Percentiles rank a stretch among this genome's conserved stretches.
These are phyloP conservation scores for Baorangia bicolor DNA, from an alignment of 768 basidiomycete species.

Conservation along the genomic window DNA sequence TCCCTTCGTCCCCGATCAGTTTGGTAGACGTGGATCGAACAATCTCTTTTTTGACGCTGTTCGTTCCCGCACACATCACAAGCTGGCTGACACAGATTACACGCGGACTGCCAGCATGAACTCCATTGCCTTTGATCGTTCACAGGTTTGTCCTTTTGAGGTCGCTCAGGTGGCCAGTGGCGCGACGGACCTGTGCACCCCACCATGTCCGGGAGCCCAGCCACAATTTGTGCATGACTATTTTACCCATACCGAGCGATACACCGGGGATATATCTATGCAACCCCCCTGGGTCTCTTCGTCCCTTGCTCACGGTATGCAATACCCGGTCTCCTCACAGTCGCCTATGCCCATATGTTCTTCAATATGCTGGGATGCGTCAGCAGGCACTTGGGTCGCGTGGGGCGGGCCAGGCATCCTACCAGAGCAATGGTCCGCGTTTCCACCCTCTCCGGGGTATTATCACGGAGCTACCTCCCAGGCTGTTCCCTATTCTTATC, in stretches of 20 bases:
- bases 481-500: slow-evolving; percentile 27
- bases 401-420: slow-evolving; percentile 27
- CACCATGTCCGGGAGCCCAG: slow-evolving; percentile 23
- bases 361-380: slow-evolving; percentile 31
- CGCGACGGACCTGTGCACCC: slow-evolving; percentile 25
- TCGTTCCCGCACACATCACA: slow-evolving; percentile 26
- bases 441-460: slow-evolving; percentile 26
- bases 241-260: slow-evolving; percentile 26
- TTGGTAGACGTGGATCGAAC: slow-evolving; percentile 36
- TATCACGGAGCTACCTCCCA: slow-evolving; percentile 27
- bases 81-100: slow-evolving; percentile 21
- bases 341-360: slow-evolving; percentile 30
- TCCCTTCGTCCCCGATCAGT: slow-evolving; percentile 20
- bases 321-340: slow-evolving; percentile 31
- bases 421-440: slow-evolving; percentile 32
- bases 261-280: slow-evolving; percentile 20
- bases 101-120: slow-evolving; percentile 22
- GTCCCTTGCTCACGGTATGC: slow-evolving; percentile 25
- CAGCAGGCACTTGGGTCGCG: slow-evolving; percentile 30
- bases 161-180: slow-evolving; percentile 20
- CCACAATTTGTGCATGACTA: slow-evolving; percentile 26
- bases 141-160: slow-evolving; percentile 24
- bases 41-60: slow-evolving; percentile 41
- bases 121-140: slow-evolving; percentile 18
- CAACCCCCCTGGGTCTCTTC: slow-evolving; percentile 30